Conservation (phyloP, 2,329 filamentous ascomycete genomes). For the Sporothrix luriei region DNA sequence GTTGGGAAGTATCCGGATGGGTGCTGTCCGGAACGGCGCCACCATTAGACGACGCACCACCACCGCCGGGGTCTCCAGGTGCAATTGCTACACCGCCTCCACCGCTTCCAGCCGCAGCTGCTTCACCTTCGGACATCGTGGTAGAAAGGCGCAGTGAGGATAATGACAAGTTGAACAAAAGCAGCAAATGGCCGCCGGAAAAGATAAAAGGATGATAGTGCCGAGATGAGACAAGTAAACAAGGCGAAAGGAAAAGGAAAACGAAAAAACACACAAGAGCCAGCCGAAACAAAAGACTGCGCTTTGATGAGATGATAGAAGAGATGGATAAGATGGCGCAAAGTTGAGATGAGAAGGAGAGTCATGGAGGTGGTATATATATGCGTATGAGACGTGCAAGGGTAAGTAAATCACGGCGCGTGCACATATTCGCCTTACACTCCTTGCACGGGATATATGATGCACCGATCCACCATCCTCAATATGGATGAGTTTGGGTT, state of each 20-base stretch:
- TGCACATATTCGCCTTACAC: not conserved
- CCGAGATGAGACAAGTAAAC: not conserved
- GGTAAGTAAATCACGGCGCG: not conserved
- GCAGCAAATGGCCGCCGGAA: not conserved
- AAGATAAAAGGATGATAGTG: no score
- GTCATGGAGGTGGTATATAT: not conserved
- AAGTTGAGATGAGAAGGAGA: not conserved
- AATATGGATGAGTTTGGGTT: not conserved
- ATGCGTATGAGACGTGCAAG: not conserved
- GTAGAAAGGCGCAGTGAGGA: not conserved
- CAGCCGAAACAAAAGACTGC: not conserved
- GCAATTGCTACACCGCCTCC: slow-evolving; percentile 21
- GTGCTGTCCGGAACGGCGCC: not conserved
- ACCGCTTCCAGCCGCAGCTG: not conserved
- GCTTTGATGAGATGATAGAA: not conserved
- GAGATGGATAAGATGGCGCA: not conserved
- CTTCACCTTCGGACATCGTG: slow-evolving; percentile 33
- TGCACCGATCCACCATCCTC: not conserved
- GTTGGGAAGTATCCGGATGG: not conserved
- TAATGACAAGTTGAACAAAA: not conserved
- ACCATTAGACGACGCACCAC: slow-evolving; percentile 8
- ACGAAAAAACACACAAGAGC: not conserved
- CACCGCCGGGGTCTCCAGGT: slow-evolving; percentile 3
- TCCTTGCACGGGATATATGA: not conserved
- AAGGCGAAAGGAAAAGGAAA: not conserved